A percentile compares a stretch with the other conserved stretches of the same genome.
Conservation (phyloP, 306 rosid genomes). For the Begonia loranthoides region DNA sequence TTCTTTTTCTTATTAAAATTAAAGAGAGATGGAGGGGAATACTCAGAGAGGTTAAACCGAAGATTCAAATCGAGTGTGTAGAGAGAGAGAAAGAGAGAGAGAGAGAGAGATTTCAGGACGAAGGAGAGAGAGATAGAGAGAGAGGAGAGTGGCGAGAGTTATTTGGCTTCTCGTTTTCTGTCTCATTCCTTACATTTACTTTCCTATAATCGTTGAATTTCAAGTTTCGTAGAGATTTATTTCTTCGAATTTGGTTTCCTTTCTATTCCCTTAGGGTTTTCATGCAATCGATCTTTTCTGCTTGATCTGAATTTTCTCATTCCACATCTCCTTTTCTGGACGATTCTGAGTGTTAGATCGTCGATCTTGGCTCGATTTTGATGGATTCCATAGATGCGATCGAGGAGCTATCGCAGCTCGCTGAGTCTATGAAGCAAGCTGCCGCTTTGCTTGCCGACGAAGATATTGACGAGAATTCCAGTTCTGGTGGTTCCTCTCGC, state of each 20-base stretch:
- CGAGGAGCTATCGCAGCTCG: conserved; percentile 78
- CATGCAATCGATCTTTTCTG: conserved; percentile 5
- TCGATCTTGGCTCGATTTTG: conserved; percentile 9
- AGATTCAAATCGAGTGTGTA: not conserved
- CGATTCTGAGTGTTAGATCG: conserved; percentile 17
- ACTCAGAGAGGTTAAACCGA: not conserved
- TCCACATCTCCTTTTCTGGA: not conserved
- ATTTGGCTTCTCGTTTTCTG: not conserved
- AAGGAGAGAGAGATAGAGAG: not conserved
- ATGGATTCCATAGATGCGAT: conserved; percentile 70
- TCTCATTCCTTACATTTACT: not conserved
- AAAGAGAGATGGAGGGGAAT: not conserved
- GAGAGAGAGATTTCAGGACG: not conserved
- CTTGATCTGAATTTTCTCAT: not conserved
- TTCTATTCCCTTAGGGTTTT: not conserved
- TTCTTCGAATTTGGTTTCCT: not conserved
- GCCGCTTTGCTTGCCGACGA: conserved; percentile 83
- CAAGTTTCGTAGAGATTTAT: not conserved
- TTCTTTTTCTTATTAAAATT: no score
- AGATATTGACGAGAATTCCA: conserved; percentile 60
- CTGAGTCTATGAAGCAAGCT: conserved; percentile 89
- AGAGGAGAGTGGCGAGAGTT: not conserved
- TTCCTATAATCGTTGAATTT: not conserved
- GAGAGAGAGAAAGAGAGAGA: not conserved
- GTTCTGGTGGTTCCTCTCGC: conserved; percentile 33